Evolutionary conservation across 768 basidiomycete species (phyloP), one percentile per base, ranked within the genome.

Genomic region (Auricularia sp.): DNA sequence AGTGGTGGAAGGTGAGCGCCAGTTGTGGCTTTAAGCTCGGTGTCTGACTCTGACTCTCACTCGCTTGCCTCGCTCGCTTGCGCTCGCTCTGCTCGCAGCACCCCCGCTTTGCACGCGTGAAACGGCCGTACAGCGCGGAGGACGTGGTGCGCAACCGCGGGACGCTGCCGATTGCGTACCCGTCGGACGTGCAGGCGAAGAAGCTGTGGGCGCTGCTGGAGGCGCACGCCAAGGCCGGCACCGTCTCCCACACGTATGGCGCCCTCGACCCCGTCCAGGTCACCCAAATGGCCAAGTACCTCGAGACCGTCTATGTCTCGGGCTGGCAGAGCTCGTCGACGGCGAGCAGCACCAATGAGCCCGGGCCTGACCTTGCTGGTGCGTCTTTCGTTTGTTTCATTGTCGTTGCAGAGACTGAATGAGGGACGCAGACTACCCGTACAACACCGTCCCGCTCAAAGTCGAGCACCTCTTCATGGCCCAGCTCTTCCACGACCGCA

Each of bases 241-340:
- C 90, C 3, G 89, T 91, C 0, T 94, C 91, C 23, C 92, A 95
- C 74, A 99, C 97, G 67, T 99, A 98, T 72, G 97, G 97, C 79
- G 95, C 95, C 93, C 87, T 99, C 68, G 97, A 99, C 74, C 92
- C 95, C 0, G 93, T 99, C 5, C 97, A 99, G 76, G 84, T 98
- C 61, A 98, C 95, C 0, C 97, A 99, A 77, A 99, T 99, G 97
- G 95, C 96, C 61, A 80, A 80, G 74, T 91, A 98, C 75, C 88
- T 98, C 69, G 97, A 98, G 77, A 98, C 96, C 2, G 91, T 99
- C 70, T 99, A 99, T 73, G 92, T 99, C 64, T 99, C 97, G 7
- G 97, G 97, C 3, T 93, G 90, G 91, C 91, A 92, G 71, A 93
- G 88, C 18, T 94, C 91, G 21, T 93, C 91, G 71, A 98, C 95